A percentile compares a stretch with the other conserved stretches of the same genome.
Conservation (phyloP, 139 green algal species). For the Chlorella sp. region DNA sequence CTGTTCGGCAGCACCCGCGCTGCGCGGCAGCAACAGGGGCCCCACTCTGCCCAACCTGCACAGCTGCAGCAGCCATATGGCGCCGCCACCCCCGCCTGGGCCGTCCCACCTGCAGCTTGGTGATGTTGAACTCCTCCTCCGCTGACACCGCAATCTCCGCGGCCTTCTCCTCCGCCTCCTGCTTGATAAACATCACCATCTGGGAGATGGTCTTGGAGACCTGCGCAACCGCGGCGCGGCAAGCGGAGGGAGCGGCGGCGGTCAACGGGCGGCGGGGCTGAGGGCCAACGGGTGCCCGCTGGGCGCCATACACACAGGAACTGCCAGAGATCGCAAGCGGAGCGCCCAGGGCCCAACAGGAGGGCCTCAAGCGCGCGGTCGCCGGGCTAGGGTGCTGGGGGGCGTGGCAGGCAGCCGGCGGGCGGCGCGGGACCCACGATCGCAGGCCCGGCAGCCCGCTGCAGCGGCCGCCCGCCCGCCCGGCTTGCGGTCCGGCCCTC, state of each 20-base stretch:
- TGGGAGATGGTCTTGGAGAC: slow-evolving; percentile 90
- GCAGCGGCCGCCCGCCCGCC: not conserved
- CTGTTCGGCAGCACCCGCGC: no score
- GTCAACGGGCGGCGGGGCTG: not conserved
- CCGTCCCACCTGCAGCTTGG: not conserved
- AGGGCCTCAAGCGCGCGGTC: not conserved
- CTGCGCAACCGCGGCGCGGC: slow-evolving; percentile 42
- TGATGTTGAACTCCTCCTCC: slow-evolving; percentile 85
- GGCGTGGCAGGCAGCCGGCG: not conserved
- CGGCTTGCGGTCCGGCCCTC: not conserved
- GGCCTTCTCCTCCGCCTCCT: slow-evolving; percentile 99
- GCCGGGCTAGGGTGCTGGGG: not conserved
- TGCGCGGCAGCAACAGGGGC: no score
- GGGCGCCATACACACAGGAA: no score
- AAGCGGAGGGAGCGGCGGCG: not conserved
- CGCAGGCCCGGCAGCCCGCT: not conserved
- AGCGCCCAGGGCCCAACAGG: no score
- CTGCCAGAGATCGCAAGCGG: not conserved
- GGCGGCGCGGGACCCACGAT: no score
- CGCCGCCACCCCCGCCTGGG: no score
- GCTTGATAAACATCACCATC: slow-evolving; percentile 98
- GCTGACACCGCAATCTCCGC: slow-evolving; percentile 96
- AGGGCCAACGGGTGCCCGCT: no score
- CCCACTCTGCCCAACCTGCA: no score
- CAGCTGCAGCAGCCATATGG: no score